These are phyloP conservation scores for Botrytis medusae DNA, from an alignment of 2,329 filamentous ascomycete species.

Conservation along the genomic window DNA sequence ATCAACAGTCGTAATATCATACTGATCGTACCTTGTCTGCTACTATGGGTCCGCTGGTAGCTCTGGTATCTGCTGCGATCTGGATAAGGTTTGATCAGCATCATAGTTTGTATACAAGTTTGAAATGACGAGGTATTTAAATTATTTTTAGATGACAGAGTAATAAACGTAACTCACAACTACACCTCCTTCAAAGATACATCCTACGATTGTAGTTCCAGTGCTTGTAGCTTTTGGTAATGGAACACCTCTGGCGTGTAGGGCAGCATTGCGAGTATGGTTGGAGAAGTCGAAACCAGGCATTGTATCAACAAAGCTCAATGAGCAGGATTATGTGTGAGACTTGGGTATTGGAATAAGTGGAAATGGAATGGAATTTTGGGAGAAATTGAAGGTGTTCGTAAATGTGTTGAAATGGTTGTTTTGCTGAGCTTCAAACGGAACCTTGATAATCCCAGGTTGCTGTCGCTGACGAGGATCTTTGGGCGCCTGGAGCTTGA, in stretches of 20 bases:
- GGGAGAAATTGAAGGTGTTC: background rate
- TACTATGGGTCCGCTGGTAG: constrained; percentile 95
- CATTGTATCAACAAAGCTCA: constrained; percentile 58
- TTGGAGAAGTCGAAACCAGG: constrained; percentile 99
- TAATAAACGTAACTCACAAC: constrained; percentile 60
- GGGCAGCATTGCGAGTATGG: constrained; percentile 97
- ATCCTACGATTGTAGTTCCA: constrained; percentile 97
- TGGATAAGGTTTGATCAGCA: constrained; percentile 42
- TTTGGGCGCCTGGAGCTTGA: constrained; percentile 22
- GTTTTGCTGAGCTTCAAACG: constrained; percentile 16
- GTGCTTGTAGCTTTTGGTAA: constrained; percentile 97
- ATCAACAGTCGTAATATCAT: background rate
- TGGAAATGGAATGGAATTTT: background rate
- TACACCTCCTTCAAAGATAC: constrained; percentile 93
- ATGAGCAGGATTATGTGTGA: constrained; percentile 19
- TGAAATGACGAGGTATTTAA: constrained; percentile 1
- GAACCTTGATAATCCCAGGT: constrained; percentile 16
- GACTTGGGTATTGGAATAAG: constrained; percentile 3
- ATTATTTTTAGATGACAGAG: background rate
- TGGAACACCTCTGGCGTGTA: constrained; percentile 91
- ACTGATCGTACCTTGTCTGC: constrained; percentile 76
- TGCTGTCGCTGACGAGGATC: constrained; percentile 24
- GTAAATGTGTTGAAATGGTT: constrained; percentile 10
- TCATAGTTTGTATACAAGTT: background rate
- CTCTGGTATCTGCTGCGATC: constrained; percentile 98